Conservation (phyloP, 129 eudicot genomes). For the Arctium minus region DNA sequence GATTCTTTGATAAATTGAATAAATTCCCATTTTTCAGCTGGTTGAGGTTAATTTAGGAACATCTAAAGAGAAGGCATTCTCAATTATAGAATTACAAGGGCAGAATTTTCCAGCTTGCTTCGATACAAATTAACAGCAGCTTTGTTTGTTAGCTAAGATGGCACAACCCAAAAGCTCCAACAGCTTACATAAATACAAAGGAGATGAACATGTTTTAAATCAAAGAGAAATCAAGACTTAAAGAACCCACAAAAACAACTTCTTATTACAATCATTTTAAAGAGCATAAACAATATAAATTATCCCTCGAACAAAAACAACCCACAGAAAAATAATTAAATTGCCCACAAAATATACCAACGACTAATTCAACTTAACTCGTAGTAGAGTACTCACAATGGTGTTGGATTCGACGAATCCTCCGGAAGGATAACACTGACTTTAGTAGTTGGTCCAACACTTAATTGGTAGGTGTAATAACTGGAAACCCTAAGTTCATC, state of each 20-base stretch:
- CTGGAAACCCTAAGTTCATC: conserved; percentile 32
- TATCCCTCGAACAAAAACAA: neutral
- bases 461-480: conserved; percentile 3
- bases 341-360: neutral
- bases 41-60: neutral
- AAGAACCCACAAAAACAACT: neutral
- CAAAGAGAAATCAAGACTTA: neutral
- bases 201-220: neutral
- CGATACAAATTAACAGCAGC: neutral
- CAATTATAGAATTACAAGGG: neutral
- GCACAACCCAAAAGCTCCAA: neutral
- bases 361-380: neutral
- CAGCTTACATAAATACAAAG: neutral
- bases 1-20: neutral
- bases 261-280: neutral
- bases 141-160: neutral
- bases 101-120: neutral
- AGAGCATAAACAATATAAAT: neutral
- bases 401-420: conserved; percentile 10
- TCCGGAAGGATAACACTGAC: neutral
- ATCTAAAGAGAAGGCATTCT: neutral
- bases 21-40: neutral
- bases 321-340: neutral
- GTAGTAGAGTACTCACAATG: conserved; percentile 20
- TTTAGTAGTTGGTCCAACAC: neutral